Base-by-base conservation (phyloP, 345 rosid genomes). In the Abelmoschus esculentus region DNA sequence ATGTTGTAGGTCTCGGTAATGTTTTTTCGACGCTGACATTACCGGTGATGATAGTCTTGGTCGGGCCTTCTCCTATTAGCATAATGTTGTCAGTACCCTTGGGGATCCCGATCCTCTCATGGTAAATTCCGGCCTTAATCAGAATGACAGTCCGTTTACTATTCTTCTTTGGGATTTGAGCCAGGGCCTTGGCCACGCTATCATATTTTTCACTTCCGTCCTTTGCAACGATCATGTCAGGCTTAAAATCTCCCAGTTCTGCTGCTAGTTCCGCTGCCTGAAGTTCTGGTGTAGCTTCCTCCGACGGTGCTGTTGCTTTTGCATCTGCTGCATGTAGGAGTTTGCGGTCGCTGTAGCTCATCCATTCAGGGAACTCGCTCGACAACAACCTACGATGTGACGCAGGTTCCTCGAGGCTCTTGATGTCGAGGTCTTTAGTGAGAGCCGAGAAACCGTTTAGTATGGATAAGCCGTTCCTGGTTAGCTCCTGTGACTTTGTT, bases 51-150 rank as follows among this genome's bases (percentile, higher is more conserved):
- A 55, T 76, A 28, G 95, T 90, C 79, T 83, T 89, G 1, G 76
- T 74, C 13, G 86, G 76, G 15, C 95, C 98, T 15, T 93, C 98
- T 0, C 98, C 98, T 28, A 89, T 67, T 69, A 90, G 73, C 83
- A 84, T 69, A 19, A 93, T 71, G 36, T 82, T 29, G 0, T 67
- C 46, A 83, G 74, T 69, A 2, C 40, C 14, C 74, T 50, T 83
- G n/a, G 73, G 17, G 56, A 93, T 44, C 0, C 10, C 46, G 13
- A 42, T 8, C 46, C 46, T 42, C 46, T 42, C 46, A 42, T 42
- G 11, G 46, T 42, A 42, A 42, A 42, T 10, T 42, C 46, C 46
- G 46, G 46, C 46, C 46, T 42, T 42, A 8, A 42, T 10, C 12
- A 8, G 13, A 42, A 42, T 9, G 46, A 42, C 13, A 42, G 10